Base-by-base conservation (phyloP, 345 rosid genomes). In the Heritiera littoralis region DNA sequence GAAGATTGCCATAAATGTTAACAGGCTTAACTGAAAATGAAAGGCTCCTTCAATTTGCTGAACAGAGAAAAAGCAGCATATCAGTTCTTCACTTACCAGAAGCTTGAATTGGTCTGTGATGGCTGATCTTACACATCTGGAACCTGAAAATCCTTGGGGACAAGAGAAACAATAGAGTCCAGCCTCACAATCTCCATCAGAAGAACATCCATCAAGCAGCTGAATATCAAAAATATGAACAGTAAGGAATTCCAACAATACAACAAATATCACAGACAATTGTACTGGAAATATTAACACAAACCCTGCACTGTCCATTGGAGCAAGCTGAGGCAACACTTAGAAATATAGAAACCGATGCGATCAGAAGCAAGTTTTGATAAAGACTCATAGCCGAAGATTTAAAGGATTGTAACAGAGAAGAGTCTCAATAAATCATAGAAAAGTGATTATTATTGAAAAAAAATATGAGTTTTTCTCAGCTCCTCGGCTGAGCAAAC, bases 161-260 rank as follows among this genome's bases (percentile, higher is more conserved):
- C 97, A 92, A 43, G 86, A 78, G 78, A 86, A 88, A 68, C 97
- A 92, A 56, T 89, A 84, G 9, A 89, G 87, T 23, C 92, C 97
- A 6, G 82, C 87, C 70, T 28, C 89, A 46, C 97, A 92, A 83
- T 92, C 94, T 79, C 85, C 81, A 76, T 92, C 87, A 5, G 82
- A 79, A 0, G 89, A 88, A 77, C 97, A 92, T 52, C 73, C 79
- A 45, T 89, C 92, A 18, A 89, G 86, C 23, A 90, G 81, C 97
- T 91, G 40, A 10, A 58, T n/a, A 35, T 51, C 10, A 28, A 12
- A 68, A 66, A 48, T n/a, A 41, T 28, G 18, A 32, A 48, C 6
- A 30, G 4, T 64, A 11, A 77, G 45, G 23, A 17, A 30, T 60
- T 68, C 43, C 4, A 38, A 28, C 7, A 32, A 7, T 1, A 11